Conservation (phyloP, 306 rosid genomes). For the Malus sieversii region DNA sequence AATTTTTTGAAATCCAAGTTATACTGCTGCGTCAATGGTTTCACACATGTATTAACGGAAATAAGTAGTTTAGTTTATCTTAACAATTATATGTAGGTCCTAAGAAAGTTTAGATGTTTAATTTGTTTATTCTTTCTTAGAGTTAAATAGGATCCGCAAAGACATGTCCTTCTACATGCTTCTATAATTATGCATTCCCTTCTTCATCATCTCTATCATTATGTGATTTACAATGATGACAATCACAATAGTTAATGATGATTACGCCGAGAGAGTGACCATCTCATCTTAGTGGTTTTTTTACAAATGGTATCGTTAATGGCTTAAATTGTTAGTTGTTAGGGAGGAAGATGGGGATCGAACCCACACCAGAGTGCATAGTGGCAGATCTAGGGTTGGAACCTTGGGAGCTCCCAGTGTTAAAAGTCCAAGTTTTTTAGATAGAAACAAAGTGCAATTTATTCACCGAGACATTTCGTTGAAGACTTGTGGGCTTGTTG, state of each 20-base stretch:
- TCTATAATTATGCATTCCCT: neutral
- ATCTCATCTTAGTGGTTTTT: too few relatives aligned
- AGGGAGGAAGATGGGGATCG: too few relatives aligned
- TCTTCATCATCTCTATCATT: slow-evolving; percentile 7
- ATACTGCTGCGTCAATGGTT: slow-evolving; percentile 8
- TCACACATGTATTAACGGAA: neutral
- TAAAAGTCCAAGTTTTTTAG: too few relatives aligned
- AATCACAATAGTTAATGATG: slow-evolving; percentile 13
- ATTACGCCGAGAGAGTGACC: neutral
- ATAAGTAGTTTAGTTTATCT: neutral
- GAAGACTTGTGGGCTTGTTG: too few relatives aligned
- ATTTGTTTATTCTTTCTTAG: neutral
- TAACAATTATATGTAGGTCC: slow-evolving; percentile 8
- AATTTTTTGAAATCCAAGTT: neutral
- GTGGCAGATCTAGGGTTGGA: too few relatives aligned
- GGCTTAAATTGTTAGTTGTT: too few relatives aligned
- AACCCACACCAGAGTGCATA: too few relatives aligned
- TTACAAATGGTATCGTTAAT: too few relatives aligned
- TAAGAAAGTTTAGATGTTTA: neutral
- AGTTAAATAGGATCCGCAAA: slow-evolving; percentile 20
- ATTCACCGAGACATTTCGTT: too few relatives aligned
- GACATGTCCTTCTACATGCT: slow-evolving; percentile 11
- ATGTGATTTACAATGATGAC: slow-evolving; percentile 19
- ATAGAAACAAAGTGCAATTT: too few relatives aligned
- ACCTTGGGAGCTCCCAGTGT: too few relatives aligned